Percentiles rank a stretch among this genome's conserved stretches.
Conservation (phyloP, 257 asterid species). For the Catharanthus roseus region DNA sequence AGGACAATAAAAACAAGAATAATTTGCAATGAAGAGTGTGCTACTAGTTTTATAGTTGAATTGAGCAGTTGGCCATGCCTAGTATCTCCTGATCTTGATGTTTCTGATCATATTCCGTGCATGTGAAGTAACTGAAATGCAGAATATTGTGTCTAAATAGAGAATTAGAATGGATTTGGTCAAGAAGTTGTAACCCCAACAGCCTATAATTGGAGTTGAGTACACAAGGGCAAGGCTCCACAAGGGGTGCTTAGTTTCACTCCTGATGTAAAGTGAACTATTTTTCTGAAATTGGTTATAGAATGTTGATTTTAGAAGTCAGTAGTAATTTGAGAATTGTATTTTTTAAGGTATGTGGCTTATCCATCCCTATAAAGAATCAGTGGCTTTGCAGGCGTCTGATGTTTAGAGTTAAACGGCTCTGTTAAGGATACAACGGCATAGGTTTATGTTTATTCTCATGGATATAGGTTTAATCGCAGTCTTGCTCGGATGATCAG, state of each 20-base stretch:
- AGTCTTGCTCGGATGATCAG: neutral
- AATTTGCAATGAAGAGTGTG: neutral
- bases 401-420: neutral
- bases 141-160: neutral
- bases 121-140: neutral
- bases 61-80: neutral
- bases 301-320: neutral
- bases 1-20: neutral
- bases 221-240: neutral
- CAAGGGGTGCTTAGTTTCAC: neutral
- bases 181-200: neutral
- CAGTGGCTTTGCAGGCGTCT: neutral
- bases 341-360: neutral
- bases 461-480: neutral
- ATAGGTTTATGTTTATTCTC: neutral
- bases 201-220: neutral
- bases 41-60: neutral
- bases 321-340: neutral
- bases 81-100: neutral
- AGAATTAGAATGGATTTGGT: neutral
- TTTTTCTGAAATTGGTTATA: neutral
- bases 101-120: neutral
- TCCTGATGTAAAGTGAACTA: neutral
- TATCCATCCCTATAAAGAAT: neutral
- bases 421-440: neutral